Evolutionary conservation across 345 rosid species (phyloP), one percentile per base, ranked within the genome.

Genomic region (Dovyalis caffra): DNA sequence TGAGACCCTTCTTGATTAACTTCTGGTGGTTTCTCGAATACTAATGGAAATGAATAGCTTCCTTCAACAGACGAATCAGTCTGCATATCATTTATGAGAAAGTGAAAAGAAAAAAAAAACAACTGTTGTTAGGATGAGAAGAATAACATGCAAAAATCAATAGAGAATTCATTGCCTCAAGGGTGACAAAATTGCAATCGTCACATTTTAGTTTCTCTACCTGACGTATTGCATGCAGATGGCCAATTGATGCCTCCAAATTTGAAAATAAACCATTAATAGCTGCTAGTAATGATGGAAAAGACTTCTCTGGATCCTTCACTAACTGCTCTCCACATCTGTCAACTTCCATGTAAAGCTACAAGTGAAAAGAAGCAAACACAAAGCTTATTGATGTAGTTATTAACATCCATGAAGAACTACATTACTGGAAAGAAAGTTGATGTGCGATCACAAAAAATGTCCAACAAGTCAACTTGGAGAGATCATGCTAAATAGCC

Each of bases 331-430:
- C 88, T n/a, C 92, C 92, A 68, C 78, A 66, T 87, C 76, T 90
- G 49, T 90, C 91, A 76, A 92, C 87, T 77, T 92, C 95, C 72
- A 87, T 64, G 77, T 91, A 91, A 76, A 95, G 84, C 99, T 95
- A 77, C 23, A 74, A 78, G 28, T 80, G 8, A 74, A 66, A 14
- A 37, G 68, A 51, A 76, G 74, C 47, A 74, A 66, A 29, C 21
- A 57, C 11, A 33, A 25, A 20, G 25, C 26, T 40, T 33, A 43
- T 26, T 43, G 32, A 16, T 32, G 45, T 21, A 53, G 8, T 43
- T 47, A 70, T 53, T 53, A 70, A 33, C 11, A 70, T 25, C 49
- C 37, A 57, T 1, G 34, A 25, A 23, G 21, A 70, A 57, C 9
- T 58, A 28, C 45, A 26, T 18, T 3, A 11, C 26, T 61, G 21